Percentiles rank a stretch among this genome's conserved stretches.
phyloP scores from a whole-genome alignment of 1,284 basidiomycete genomes.

The Leccinum subfulvum region DNA sequence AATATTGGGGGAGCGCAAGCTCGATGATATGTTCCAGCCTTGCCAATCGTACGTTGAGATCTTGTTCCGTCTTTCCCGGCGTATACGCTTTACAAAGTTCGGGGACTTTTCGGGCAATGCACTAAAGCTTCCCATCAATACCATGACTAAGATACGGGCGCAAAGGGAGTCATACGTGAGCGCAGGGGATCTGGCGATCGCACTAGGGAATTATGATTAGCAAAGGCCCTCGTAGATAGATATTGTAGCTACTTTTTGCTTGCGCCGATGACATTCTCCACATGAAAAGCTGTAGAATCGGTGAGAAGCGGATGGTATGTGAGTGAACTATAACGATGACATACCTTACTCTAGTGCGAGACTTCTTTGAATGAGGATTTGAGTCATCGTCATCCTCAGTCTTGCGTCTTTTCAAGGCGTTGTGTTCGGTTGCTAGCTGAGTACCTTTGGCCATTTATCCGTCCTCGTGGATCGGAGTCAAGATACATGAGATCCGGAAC shows the following conservation, averaged over 20 bases:
- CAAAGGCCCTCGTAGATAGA: constrained; percentile 8
- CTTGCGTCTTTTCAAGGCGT: constrained; percentile 57
- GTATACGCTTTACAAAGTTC: constrained; percentile 84
- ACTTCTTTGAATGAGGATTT: constrained; percentile 56
- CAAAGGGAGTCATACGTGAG: constrained; percentile 52
- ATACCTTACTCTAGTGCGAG: constrained; percentile 71
- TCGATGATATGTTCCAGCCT: constrained; percentile 79
- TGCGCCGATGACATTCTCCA: constrained; percentile 79
- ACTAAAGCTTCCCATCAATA: constrained; percentile 42
- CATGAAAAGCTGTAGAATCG: constrained; percentile 68
- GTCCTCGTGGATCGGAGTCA: constrained; percentile 34
- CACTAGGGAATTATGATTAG: constrained; percentile 48
- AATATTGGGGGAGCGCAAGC: constrained; percentile 71
- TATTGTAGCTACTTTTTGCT: constrained; percentile 62
- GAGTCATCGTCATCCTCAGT: constrained; percentile 55
- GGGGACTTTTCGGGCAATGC: constrained; percentile 77
- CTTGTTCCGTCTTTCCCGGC: constrained; percentile 80
- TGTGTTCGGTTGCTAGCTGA: constrained; percentile 23
- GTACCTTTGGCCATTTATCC: constrained; percentile 28
- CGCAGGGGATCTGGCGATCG: constrained; percentile 77
- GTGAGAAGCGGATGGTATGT: constrained; percentile 7
- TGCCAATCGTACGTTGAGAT: constrained; percentile 66
- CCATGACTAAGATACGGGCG: constrained; percentile 8
- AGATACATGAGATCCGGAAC: constrained; percentile 11
- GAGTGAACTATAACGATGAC: constrained; percentile 11